Base-by-base conservation (phyloP, 2,329 filamentous ascomycete genomes). In the Chaetomium sp. region DNA sequence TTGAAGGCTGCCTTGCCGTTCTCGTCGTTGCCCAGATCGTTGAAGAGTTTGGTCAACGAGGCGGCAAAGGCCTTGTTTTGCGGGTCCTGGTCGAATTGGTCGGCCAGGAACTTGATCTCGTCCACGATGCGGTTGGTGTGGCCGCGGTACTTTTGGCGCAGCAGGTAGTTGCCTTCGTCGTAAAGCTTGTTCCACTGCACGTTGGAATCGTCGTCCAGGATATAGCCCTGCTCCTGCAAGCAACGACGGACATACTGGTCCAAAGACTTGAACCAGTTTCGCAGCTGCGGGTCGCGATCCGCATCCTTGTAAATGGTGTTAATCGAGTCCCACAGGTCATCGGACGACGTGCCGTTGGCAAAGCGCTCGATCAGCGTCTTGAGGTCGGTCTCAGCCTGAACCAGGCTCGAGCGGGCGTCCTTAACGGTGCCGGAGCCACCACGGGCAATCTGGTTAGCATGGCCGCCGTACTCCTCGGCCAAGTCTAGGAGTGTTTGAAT, bases 301-400 rank as follows among this genome's bases (percentile, higher is more conserved):
- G 94, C 91, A 69, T 95, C 89, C 49, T 78, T 76, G 76, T 97
- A 97, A 64, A 99, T 86, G 61, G 84, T 81, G 63, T 91, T 86
- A 70, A 99, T 86, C 0, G 91, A 84, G 14, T 88, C 85, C 74
- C 94, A 90, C 4, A 97, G 76, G 62, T 95, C 89, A 61, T 95
- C 87, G 37, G 85, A 84, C 0, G 91, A 96, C 7, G 94, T 97
- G 67, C 86, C 86, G 71, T 99, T 97, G 68, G 94, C 94, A 65
- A 96, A 97, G 48, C 94, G 88, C 77, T 97, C 94, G 63, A 99
- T 85, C 19, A 99, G 78, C 7, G 84, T 89, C 82, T 86, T 89
- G 56, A 95, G 79, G 68, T 96, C 86, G 72, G 81, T 77, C 75
- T 96, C 89, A 52, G 89, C 90, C 54, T 79, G 77, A 53, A 82